phyloP scores from a whole-genome alignment of 2,329 filamentous ascomycete genomes.

The Fusarium solani-melongenae region DNA sequence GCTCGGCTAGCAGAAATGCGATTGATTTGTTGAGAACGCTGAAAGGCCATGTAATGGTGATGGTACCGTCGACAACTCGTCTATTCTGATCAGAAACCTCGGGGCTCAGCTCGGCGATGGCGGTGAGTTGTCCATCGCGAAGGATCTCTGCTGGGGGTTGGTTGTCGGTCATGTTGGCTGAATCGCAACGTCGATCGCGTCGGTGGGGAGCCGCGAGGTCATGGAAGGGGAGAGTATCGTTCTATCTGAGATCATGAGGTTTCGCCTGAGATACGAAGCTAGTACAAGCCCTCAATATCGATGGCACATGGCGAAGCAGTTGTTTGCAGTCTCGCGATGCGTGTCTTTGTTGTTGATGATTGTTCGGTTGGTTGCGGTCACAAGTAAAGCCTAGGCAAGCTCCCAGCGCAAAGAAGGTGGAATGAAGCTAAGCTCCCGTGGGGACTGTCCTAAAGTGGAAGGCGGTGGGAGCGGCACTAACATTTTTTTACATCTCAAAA shows the following conservation, averaged over 20 bases:
- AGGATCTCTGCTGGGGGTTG: constrained; percentile 39
- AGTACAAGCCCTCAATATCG: not conserved
- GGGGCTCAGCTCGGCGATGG: constrained; percentile 67
- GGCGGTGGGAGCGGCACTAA: constrained; percentile 27
- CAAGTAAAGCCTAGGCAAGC: constrained; percentile 24
- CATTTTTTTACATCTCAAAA: constrained; percentile 5
- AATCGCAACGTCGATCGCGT: constrained; percentile 30
- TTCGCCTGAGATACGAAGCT: not conserved
- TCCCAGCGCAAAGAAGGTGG: constrained; percentile 17
- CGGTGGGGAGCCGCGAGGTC: constrained; percentile 19
- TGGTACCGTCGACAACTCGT: constrained; percentile 72
- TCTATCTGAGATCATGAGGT: constrained; percentile 19
- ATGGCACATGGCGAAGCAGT: constrained; percentile 12
- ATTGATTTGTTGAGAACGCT: constrained; percentile 79
- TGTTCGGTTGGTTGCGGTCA: constrained; percentile 7
- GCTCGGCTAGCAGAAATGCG: constrained; percentile 85
- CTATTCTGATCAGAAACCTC: constrained; percentile 54
- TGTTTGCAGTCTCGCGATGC: constrained; percentile 1
- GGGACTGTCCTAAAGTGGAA: constrained; percentile 27
- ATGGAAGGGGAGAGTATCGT: constrained; percentile 8
- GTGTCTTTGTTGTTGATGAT: constrained; percentile 10
- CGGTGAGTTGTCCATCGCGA: constrained; percentile 51
- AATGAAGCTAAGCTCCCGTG: constrained; percentile 32
- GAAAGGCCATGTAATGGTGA: constrained; percentile 93
- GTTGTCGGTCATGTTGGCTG: constrained; percentile 41